Base-by-base conservation (phyloP, 176 grass and related monocot species). In the Oryza australiensis region DNA sequence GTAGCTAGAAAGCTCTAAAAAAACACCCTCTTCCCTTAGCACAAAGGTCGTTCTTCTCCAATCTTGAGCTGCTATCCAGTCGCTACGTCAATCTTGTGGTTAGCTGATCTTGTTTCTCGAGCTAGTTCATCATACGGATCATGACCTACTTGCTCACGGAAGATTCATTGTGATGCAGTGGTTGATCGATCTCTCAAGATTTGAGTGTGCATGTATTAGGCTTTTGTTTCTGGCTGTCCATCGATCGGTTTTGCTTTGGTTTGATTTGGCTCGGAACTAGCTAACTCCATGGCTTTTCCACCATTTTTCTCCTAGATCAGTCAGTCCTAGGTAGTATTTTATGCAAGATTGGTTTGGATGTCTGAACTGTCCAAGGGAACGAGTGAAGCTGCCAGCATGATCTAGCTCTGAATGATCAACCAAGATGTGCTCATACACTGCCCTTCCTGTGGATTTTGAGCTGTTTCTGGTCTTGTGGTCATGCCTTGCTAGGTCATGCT, bases 361-460 rank as follows among this genome's bases (percentile, higher is more conserved):
- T 4, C 22, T n/a, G 55, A n/a, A 94, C 33, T 94, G 94, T 30
- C 75, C 92, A 75, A 86, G 87, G 94, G 94, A 97, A 97, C 69
- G 87, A 92, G 92, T 97, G 94, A 97, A 97, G 94, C 94, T 97
- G 94, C 94, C 94, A 97, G 94, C 94, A 97, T 97, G 94, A 97
- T 97, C 94, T 94, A 97, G 89, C 94, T 97, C 64, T 79, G 85
- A 79, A 65, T 88, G 85, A 94, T 85, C 80, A 76, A 35, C 66
- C 66, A 14, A 33, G 65, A 34, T 14, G 42, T 51, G 20, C 37
- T 14, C 29, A 14, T 5, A 10, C 28, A 82, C 5, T 30, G 62
- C 7, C 7, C 4, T 40, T 3, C 26, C 3, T 34, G 27, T 75
- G 8, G n/a, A 10, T 26, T 70, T 23, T 23, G 20, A 77, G 74